These are phyloP conservation scores for Trametes cubensis DNA, from an alignment of 768 basidiomycete species.

Conservation along the genomic window DNA sequence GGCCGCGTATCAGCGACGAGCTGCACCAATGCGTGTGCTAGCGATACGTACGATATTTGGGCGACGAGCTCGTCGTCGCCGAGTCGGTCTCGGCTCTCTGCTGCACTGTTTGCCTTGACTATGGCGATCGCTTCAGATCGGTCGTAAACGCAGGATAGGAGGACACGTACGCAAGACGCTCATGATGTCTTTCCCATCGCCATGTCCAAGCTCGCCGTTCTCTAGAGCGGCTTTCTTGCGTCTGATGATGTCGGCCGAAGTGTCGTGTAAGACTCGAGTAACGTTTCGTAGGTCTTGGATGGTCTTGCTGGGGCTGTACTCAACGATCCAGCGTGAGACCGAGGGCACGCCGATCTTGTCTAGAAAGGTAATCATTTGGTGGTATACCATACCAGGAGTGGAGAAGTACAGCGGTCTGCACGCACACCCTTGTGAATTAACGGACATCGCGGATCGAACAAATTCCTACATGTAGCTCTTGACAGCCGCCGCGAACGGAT, in stretches of 20 bases:
- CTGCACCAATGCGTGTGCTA: no score
- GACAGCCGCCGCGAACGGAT: conserved; percentile 9
- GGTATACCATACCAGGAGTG: conserved; percentile 36
- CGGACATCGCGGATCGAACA: no score
- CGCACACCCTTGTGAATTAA: no score
- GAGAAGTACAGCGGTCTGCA: not conserved
- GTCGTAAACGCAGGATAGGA: no score
- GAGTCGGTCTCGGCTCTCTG: conserved; percentile 24
- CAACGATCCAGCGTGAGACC: conserved; percentile 46
- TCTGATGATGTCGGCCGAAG: conserved; percentile 42
- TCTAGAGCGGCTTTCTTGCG: conserved; percentile 38
- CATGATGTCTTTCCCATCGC: conserved; percentile 46
- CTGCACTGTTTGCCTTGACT: conserved; percentile 47
- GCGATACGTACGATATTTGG: conserved; percentile 35
- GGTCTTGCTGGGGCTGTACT: conserved; percentile 40
- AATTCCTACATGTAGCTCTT: conserved; percentile 34
- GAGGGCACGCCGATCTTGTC: conserved; percentile 42
- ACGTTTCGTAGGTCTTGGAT: conserved; percentile 47
- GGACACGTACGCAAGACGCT: conserved; percentile 44
- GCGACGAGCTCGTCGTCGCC: conserved; percentile 41
- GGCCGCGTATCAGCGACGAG: not conserved
- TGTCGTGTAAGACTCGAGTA: conserved; percentile 49
- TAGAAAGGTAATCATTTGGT: conserved; percentile 48
- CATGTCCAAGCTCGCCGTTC: conserved; percentile 14
- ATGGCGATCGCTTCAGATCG: no score